phyloP scores from a whole-genome alignment of 129 eudicot species.

The Ambrosia trifida region DNA sequence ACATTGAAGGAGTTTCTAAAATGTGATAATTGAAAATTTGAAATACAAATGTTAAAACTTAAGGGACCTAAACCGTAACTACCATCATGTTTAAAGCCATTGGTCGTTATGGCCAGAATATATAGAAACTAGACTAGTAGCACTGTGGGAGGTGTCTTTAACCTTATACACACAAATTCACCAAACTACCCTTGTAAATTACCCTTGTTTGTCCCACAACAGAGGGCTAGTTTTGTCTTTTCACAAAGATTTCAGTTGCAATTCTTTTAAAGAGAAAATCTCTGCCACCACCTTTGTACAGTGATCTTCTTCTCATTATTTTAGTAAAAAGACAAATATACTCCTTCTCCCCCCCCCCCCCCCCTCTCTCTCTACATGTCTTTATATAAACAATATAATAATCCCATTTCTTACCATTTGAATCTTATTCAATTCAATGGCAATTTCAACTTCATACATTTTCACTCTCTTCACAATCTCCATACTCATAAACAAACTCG shows the following conservation, averaged over 20 bases:
- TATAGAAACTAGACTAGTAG: not conserved
- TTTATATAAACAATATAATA: not conserved
- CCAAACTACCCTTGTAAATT: conserved; percentile 27
- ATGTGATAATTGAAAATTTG: too few relatives aligned
- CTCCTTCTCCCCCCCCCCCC: too few relatives aligned
- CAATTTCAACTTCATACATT: not conserved
- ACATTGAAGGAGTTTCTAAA: too few relatives aligned
- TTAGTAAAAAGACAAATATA: conserved; percentile 24
- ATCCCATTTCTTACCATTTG: not conserved
- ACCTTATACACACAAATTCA: not conserved
- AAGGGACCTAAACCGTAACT: conserved; percentile 1
- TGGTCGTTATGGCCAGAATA: conserved; percentile 19
- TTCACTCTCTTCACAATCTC: conserved; percentile 15
- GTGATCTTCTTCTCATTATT: conserved; percentile 16
- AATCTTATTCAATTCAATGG: conserved; percentile 36
- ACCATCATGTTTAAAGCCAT: conserved; percentile 1
- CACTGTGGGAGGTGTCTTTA: not conserved
- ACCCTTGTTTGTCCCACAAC: not conserved
- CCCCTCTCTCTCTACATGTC: too few relatives aligned
- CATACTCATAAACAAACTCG: conserved; percentile 8
- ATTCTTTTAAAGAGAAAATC: conserved; percentile 26
- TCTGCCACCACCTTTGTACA: conserved; percentile 38
- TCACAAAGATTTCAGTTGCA: not conserved
- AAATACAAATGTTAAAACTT: too few relatives aligned
- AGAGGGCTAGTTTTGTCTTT: conserved; percentile 19